Evolutionary conservation across 192 early-diverging fungal genomes (phyloP).

Genomic region (Coemansia sp.): DNA sequence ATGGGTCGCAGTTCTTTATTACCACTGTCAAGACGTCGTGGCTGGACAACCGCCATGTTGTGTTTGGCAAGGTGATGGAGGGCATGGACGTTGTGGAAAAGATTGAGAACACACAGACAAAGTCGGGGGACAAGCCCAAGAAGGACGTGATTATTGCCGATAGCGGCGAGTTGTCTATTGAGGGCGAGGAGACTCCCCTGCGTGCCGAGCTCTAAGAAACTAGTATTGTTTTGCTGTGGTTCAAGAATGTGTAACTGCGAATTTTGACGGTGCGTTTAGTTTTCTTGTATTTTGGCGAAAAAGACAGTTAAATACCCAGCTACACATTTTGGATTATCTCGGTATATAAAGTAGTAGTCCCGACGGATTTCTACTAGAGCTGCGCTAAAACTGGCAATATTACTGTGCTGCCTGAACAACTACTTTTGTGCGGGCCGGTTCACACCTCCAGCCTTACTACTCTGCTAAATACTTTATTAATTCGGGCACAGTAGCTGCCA

Average conservation of each 20-base stretch:
- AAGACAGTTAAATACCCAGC: constrained; percentile 12
- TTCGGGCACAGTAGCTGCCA: background rate
- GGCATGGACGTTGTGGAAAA: constrained; percentile 49
- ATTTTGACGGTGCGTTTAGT: too few species aligned
- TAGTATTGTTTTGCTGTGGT: background rate
- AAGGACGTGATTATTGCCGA: constrained; percentile 68
- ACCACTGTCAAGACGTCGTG: constrained; percentile 70
- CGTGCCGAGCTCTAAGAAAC: constrained; percentile 37
- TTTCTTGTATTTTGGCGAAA: background rate
- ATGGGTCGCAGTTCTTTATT: constrained; percentile 85
- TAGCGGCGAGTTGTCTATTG: constrained; percentile 73
- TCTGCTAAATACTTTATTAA: background rate
- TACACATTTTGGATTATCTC: background rate
- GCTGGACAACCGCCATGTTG: constrained; percentile 76
- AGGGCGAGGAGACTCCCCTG: constrained; percentile 38
- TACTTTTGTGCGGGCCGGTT: background rate
- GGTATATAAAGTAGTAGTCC: background rate
- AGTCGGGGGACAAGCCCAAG: constrained; percentile 64
- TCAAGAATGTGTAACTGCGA: background rate
- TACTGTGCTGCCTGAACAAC: background rate
- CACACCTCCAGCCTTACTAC: background rate
- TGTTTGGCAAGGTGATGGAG: constrained; percentile 76
- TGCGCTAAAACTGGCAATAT: constrained; percentile 10
- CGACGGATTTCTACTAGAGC: background rate
- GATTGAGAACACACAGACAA: constrained; percentile 34